Base-by-base conservation (phyloP, 495 filamentous ascomycete genomes). In the Hyaloscypha variabilis region DNA sequence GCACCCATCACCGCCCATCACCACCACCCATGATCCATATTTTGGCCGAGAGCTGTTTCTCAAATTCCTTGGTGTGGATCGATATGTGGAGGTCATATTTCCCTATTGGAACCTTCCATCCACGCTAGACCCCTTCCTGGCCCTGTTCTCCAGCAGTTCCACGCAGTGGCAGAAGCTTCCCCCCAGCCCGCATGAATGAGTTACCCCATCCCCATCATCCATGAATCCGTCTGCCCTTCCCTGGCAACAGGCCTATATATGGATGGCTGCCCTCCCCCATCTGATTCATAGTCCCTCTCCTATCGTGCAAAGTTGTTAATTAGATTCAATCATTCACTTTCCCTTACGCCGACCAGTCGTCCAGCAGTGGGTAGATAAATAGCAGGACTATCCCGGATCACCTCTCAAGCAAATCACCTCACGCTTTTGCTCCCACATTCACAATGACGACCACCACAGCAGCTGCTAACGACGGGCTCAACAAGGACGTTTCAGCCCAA, bases 151-250 rank as follows among this genome's bases (percentile, higher is more conserved):
- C 56, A 61, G 49, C 57, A 50, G 46, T 25, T 57, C 52, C 65
- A 55, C 52, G 24, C 64, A 6, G 26, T 42, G n/a, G 25, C 19
- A 42, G 58, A 61, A 19, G 14, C 57, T 13, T 63, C 65, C 65
- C 65, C 60, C 31, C 13, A 46, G 60, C 52, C 46, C 39, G 65
- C 63, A 66, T 60, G 52, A 29, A 65, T 26, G 60, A 51, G 17
- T 49, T 66, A 66, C 65, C 60, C 65, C 65, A 63, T 67, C 60
- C 55, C 65, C 65, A 60, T 63, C 55, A 67, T 67, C n/a, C n/a
- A n/a, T n/a, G n/a, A n/a, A n/a, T n/a, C 65, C 65, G 65, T 24
- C 39, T 53, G 53, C 63, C 54, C 65, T 55, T 42, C 63, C 54
- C 65, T 55, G 24, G 49, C 39, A 26, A 51, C 14, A 34, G 36